phyloP scores from a whole-genome alignment of 2,329 filamentous ascomycete species.

The Fusarium acutatum region DNA sequence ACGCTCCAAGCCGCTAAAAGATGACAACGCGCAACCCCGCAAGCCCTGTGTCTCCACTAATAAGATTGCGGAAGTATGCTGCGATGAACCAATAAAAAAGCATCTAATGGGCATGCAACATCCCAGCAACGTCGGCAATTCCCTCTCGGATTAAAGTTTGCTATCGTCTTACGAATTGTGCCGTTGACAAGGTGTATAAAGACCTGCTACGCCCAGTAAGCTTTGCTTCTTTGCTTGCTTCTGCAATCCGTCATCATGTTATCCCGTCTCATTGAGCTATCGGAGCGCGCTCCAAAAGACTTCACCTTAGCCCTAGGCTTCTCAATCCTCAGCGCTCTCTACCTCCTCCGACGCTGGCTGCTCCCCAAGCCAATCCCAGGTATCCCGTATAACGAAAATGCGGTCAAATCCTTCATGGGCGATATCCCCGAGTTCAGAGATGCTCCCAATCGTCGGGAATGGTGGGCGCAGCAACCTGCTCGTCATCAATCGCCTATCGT shows the following conservation, averaged over 20 bases:
- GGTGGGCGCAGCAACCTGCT: constrained; percentile 12
- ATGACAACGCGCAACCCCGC: background rate
- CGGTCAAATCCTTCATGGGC: constrained; percentile 20
- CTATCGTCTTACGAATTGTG: fast-evolving
- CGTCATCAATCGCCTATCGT: constrained; percentile 19
- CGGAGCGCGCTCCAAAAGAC: background rate
- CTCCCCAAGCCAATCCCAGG: constrained; percentile 26
- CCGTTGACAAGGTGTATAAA: background rate
- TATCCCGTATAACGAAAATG: constrained; percentile 21
- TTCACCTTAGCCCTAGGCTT: background rate
- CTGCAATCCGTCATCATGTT: background rate
- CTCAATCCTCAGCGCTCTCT: background rate
- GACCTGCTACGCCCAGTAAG: background rate
- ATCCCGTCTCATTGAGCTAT: background rate
- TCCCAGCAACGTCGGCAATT: background rate
- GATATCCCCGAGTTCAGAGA: constrained; percentile 17
- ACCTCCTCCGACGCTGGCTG: background rate
- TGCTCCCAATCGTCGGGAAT: constrained; percentile 4
- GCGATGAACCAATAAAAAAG: background rate
- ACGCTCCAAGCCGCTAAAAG: background rate
- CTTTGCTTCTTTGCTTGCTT: fast-evolving
- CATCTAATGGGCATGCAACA: no score
- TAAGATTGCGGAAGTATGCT: background rate
- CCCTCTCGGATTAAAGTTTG: background rate
- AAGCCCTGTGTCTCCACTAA: background rate